These are phyloP conservation scores for Globisporangium spiculum DNA, from an alignment of 352 stramenopile genomes.

Conservation along the genomic window DNA sequence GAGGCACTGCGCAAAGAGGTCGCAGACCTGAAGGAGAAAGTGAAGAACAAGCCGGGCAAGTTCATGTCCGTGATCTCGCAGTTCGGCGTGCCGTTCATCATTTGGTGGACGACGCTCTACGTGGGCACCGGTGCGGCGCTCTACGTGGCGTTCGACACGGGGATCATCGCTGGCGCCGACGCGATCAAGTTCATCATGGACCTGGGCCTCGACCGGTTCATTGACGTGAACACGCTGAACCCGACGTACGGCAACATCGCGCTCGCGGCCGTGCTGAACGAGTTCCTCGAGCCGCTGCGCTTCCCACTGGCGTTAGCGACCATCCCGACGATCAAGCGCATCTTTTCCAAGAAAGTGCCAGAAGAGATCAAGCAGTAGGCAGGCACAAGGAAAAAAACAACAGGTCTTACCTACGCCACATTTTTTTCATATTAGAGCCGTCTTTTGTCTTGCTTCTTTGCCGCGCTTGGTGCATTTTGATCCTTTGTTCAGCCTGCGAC, in stretches of 20 bases:
- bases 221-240: constrained; percentile 73
- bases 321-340: constrained; percentile 71
- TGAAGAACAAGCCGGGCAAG: constrained; percentile 69
- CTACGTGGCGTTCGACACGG: constrained; percentile 74
- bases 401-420: not conserved
- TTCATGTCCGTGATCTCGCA: constrained; percentile 79
- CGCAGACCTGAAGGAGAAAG: constrained; percentile 49
- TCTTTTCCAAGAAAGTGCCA: constrained; percentile 42
- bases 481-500: not conserved
- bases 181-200: constrained; percentile 85
- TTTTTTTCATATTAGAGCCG: constrained; percentile 6
- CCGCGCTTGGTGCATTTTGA: too few species aligned
- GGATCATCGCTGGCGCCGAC: constrained; percentile 63
- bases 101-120: constrained; percentile 84
- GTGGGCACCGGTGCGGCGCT: constrained; percentile 63
- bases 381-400: constrained; percentile 9
- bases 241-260: constrained; percentile 86
- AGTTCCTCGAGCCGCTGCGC: constrained; percentile 79
- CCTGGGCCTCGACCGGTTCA: constrained; percentile 72
- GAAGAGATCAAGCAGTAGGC: constrained; percentile 20
- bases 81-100: constrained; percentile 82
- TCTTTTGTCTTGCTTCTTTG: not conserved
- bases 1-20: constrained; percentile 69
- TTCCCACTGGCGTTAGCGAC: constrained; percentile 87
- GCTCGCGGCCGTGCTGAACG: constrained; percentile 84